Evolutionary conservation across 1,139 yeast genomes (phyloP), one percentile per base, ranked within the genome.

Genomic region (Meyerozyma smithsonii): DNA sequence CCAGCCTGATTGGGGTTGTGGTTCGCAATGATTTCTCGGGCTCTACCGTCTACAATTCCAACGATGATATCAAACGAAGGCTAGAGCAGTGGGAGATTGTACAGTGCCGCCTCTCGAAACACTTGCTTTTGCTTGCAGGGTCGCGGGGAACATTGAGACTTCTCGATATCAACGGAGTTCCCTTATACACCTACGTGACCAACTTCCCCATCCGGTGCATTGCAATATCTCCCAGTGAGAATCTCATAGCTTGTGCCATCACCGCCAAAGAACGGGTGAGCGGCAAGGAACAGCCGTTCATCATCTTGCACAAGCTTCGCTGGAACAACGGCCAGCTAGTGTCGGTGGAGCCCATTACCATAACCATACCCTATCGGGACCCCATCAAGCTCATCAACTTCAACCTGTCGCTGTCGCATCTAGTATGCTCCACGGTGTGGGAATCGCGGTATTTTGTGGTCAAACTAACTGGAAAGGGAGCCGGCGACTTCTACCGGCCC

Each of bases 291-390:
- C 95, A 86, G 52, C 94, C 96, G 3, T 76, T 89, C 54, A 76
- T 89, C 16, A 78, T 84, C 7, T 62, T 89, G 39, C 87, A 87
- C 48, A 70, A 75, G 36, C 47, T 79, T 10, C 61, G 55, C 18
- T 58, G 28, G 14, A 17, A 24, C 28, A 25, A 36, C 25, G 40
- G 47, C 8, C 35, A 35, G 8, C 39, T 68, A n/a, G 53, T 54
- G 34, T 59, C 63, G 28, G 75, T 69, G 17, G 75, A 69, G 43
- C 84, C 85, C 4, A 75, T 83, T 4, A 80, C 94, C 2, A 83
- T 89, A 32, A 82, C 95, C 0, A 71, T 86, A 39, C 96, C 97
- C 0, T 87, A 86, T 57, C 66, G 88, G 35, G 97, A 89, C 58
- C 95, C 95, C 0, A 79, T 90, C 32, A 84, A 84, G 47, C 69